Conservation (phyloP, 176 grass and related monocot species). For the Poa pratensis region DNA sequence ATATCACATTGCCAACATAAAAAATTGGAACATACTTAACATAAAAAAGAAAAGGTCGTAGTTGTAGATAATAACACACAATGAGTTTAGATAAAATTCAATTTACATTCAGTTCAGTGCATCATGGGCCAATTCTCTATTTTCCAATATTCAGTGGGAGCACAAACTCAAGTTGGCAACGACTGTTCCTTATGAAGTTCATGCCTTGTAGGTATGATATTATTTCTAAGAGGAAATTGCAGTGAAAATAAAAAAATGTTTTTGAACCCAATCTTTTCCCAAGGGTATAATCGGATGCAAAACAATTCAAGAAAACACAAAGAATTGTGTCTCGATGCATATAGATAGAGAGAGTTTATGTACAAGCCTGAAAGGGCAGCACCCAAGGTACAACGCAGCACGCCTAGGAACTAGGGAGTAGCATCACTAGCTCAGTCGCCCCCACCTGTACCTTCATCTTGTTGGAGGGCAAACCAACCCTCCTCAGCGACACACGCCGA, state of each 20-base stretch:
- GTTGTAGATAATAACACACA: constrained; percentile 5
- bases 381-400: too few species aligned
- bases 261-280: not conserved
- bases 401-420: too few species aligned
- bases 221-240: not conserved
- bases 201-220: not conserved
- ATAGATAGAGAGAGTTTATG: too few species aligned
- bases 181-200: constrained; percentile 23
- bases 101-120: not conserved
- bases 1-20: constrained; percentile 6
- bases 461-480: too few species aligned
- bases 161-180: constrained; percentile 6
- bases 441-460: too few species aligned
- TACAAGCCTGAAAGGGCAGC: too few species aligned
- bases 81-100: not conserved
- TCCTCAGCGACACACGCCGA: too few species aligned
- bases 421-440: too few species aligned
- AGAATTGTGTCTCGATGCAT: too few species aligned
- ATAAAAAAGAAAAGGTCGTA: not conserved
- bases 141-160: not conserved
- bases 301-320: too few species aligned
- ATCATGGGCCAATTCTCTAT: not conserved
- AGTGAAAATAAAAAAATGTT: not conserved
- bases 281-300: not conserved
- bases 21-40: not conserved